Evolutionary conservation across 768 basidiomycete species (phyloP), one percentile per base, ranked within the genome.

Genomic region (Gymnopilus dilepis): DNA sequence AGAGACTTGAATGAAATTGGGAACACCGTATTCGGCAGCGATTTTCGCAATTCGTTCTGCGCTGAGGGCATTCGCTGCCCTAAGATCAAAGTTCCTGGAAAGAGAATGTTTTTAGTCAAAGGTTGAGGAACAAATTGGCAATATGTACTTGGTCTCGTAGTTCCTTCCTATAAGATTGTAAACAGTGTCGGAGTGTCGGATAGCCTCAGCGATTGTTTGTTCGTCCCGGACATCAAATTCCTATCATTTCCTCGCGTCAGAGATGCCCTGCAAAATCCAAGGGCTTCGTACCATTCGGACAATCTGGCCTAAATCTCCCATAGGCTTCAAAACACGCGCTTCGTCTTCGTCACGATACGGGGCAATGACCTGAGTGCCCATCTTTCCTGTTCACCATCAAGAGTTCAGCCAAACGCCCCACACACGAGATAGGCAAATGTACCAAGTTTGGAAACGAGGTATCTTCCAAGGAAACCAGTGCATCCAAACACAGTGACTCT

Each of bases 321-420:
- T 96, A 12, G 92, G 92, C 76, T 90, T 91, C 70, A 99, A 80
- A 70, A 92, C 86, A 61, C 97, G 83, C 69, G 90, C 94, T 72
- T 95, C 91, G 71, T 99, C 95, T 72, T 94, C 92, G 65, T 98
- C 95, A 43, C 97, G 87, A 80, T 97, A 98, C 6, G 97, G 97
- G 52, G 97, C 83, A 71, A 99, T 84, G 61, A 98, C 95, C 71
- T 96, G 95, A 5, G 94, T 95, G 17, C 97, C 97, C 72, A 86
- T 80, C 78, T 93, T 94, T 62, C 93, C 97, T 93, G 72, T 43
- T n/a, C 21, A 64, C 58, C 53, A 42, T 42, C 45, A 56, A 28
- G 40, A 48, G 24, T 24, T 66, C 33, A 56, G 56, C 22, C n/a
- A 13, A 60, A 28, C 33, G 21, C 50, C 13, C 31, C 38, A 21